Percentiles rank a stretch among this genome's conserved stretches.
Conservation (phyloP, 257 asterid genomes). For the Phtheirospermum japonicum region DNA sequence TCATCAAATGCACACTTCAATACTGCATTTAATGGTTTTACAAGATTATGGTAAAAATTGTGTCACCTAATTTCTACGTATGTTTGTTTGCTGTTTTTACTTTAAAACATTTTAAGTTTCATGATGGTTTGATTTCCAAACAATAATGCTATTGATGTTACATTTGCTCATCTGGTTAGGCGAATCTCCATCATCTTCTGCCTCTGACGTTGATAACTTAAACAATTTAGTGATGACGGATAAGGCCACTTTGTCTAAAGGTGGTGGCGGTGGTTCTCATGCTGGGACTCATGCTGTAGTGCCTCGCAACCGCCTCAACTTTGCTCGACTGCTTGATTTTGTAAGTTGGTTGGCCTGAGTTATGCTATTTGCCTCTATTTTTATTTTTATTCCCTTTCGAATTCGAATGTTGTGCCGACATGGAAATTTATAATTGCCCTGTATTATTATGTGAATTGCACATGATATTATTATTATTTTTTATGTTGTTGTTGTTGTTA, state of each 20-base stretch:
- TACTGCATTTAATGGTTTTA: not conserved
- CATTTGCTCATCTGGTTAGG: constrained; percentile 47
- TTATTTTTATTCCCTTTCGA: not conserved
- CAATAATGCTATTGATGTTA: constrained; percentile 24
- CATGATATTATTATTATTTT: not conserved
- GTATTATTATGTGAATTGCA: not conserved
- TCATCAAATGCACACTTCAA: constrained; percentile 15
- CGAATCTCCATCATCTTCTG: constrained; percentile 96
- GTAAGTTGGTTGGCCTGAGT: constrained; percentile 52
- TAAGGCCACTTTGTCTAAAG: constrained; percentile 54
- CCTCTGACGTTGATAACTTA: constrained; percentile 86
- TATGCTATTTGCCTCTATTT: constrained; percentile 19
- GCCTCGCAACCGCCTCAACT: constrained; percentile 57
- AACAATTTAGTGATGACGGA: constrained; percentile 63
- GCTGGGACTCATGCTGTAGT: constrained; percentile 55
- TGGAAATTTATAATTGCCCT: not conserved
- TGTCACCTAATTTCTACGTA: not conserved
- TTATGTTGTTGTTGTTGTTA: not conserved
- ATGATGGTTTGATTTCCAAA: constrained; percentile 11
- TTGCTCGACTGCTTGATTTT: constrained; percentile 75
- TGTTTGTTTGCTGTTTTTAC: constrained; percentile 1
- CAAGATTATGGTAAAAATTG: constrained; percentile 1
- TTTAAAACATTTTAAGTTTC: constrained; percentile 7
- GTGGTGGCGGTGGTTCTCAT: constrained; percentile 52
- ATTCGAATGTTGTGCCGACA: not conserved